Evolutionary conservation across 257 asterid genomes (phyloP).

Genomic region (Solanum dulcamara): DNA sequence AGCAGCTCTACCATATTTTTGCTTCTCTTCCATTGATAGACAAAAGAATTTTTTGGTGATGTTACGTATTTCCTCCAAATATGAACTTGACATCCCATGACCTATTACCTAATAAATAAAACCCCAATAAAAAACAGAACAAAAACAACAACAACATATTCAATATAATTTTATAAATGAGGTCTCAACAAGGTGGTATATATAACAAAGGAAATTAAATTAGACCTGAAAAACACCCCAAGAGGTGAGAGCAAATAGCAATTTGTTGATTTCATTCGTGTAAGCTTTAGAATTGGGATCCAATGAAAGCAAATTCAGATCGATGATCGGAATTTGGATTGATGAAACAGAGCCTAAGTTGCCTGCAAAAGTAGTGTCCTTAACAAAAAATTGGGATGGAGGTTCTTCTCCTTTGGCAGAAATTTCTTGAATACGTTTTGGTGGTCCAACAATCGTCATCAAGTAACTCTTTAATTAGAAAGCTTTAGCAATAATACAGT

Average conservation of each 20-base stretch:
- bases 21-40: background rate
- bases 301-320: background rate
- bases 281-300: background rate
- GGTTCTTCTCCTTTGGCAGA: background rate
- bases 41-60: background rate
- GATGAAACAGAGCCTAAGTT: background rate
- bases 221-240: background rate
- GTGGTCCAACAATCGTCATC: background rate
- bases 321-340: background rate
- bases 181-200: too few species aligned
- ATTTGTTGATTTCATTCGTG: background rate
- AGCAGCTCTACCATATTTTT: background rate
- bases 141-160: background rate
- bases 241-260: background rate
- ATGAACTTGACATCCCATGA: background rate
- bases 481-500: background rate
- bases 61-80: background rate
- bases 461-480: background rate
- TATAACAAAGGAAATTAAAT: background rate
- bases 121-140: background rate
- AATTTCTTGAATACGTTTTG: background rate
- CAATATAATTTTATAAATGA: background rate
- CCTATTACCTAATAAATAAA: background rate
- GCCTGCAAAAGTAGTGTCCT: background rate
- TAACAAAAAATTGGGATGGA: background rate